Evolutionary conservation across 352 stramenopile genomes (phyloP).

Genomic region (Pythium phragmitis): DNA sequence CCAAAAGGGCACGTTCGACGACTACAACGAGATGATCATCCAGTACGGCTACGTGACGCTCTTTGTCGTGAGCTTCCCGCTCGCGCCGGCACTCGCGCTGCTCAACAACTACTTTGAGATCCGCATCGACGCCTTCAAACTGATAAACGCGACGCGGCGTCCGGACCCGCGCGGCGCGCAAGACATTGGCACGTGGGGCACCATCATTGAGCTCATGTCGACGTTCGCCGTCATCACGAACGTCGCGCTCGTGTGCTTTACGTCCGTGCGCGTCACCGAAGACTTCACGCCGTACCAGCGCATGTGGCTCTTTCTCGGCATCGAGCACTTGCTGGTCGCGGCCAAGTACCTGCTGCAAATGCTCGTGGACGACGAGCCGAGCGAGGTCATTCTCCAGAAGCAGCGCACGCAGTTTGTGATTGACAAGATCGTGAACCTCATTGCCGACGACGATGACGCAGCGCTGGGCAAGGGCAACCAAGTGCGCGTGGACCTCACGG

Average conservation of each 20-base stretch:
- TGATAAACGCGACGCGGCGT: conserved; percentile 70
- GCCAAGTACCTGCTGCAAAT: conserved; percentile 72
- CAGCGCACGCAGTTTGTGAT: conserved; percentile 68
- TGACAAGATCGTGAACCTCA: conserved; percentile 73
- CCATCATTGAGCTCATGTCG: conserved; percentile 87
- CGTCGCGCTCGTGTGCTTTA: conserved; percentile 92
- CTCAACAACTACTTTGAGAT: conserved; percentile 94
- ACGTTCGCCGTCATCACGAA: conserved; percentile 92
- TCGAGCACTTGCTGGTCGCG: conserved; percentile 65
- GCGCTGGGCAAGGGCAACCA: conserved; percentile 74
- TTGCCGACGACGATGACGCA: conserved; percentile 69
- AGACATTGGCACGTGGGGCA: conserved; percentile 92
- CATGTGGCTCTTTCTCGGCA: conserved; percentile 60
- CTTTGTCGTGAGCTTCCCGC: conserved; percentile 91
- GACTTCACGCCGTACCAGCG: conserved; percentile 43
- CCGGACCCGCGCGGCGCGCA: conserved; percentile 74
- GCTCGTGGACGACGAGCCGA: conserved; percentile 69
- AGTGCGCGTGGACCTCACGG: conserved; percentile 73
- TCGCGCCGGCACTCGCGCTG: conserved; percentile 87
- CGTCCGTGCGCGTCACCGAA: conserved; percentile 62
- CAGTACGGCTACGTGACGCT: conserved; percentile 92
- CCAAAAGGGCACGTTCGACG: conserved; percentile 74
- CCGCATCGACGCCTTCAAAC: conserved; percentile 86
- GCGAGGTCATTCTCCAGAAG: conserved; percentile 67
- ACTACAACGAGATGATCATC: conserved; percentile 90